Percentiles rank a stretch among this genome's conserved stretches.
Evolutionary conservation across 495 filamentous ascomycete species (phyloP).

Genomic region (Trichoderma parareesei): DNA sequence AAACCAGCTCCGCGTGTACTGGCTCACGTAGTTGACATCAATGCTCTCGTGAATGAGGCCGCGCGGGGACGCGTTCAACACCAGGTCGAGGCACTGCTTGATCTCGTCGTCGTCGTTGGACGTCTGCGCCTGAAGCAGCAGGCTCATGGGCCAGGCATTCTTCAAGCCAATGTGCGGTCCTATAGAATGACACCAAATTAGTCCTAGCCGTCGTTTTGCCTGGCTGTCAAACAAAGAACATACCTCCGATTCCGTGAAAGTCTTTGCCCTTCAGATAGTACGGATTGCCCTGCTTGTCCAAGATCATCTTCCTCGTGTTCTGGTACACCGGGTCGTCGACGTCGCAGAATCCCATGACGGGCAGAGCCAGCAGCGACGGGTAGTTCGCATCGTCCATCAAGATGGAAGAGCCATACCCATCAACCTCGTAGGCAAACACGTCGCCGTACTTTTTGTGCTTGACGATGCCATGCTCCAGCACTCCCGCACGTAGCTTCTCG

Average conservation of each 20-base stretch:
- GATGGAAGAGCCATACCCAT: slow-evolving; percentile 85
- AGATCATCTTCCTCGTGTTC: slow-evolving; percentile 89
- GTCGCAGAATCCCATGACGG: slow-evolving; percentile 77
- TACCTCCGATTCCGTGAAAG: slow-evolving; percentile 83
- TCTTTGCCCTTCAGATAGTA: slow-evolving; percentile 76
- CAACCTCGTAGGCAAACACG: slow-evolving; percentile 95
- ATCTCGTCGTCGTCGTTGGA: slow-evolving; percentile 85
- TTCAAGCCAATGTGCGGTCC: slow-evolving; percentile 66
- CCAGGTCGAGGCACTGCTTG: slow-evolving; percentile 54
- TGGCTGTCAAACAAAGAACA: slow-evolving; percentile 15
- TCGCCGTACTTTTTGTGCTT: slow-evolving; percentile 70
- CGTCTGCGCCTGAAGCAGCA: slow-evolving; percentile 85
- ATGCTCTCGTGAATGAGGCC: slow-evolving; percentile 91
- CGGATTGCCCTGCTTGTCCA: slow-evolving; percentile 71
- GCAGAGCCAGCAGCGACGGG: slow-evolving; percentile 80
- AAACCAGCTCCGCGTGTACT: slow-evolving; percentile 91
- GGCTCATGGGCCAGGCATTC: slow-evolving; percentile 96
- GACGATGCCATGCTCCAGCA: slow-evolving; percentile 90
- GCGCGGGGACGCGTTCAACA: slow-evolving; percentile 61
- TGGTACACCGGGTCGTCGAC: slow-evolving; percentile 61
- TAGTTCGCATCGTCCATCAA: slow-evolving; percentile 98
- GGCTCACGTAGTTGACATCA: slow-evolving; percentile 62
- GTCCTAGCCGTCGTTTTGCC: neutral
- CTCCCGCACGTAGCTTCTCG: slow-evolving; percentile 59
- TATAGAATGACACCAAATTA: slow-evolving; percentile 14